Percentiles rank a stretch among this genome's conserved stretches.
phyloP scores from a whole-genome alignment of 441 rosid species.

The Aleurites moluccanus region DNA sequence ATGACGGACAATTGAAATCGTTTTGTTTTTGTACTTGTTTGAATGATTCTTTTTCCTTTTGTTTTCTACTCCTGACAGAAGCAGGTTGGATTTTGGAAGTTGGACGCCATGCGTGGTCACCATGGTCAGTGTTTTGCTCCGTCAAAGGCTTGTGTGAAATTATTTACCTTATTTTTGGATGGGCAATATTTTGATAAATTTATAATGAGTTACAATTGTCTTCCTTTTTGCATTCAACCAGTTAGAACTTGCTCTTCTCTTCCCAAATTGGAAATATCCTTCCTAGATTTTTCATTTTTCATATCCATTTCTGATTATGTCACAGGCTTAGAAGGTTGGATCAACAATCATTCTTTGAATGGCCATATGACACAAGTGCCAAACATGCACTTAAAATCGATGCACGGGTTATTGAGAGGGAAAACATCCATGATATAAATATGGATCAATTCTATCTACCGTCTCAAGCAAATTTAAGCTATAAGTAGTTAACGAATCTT shows the following conservation, averaged over 20 bases:
- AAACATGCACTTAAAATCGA: not conserved
- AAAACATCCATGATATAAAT: not conserved
- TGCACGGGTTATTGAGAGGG: not conserved
- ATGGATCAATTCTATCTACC: not conserved
- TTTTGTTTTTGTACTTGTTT: constrained; percentile 1
- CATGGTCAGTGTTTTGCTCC: constrained; percentile 39
- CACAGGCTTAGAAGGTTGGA: not conserved
- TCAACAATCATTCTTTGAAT: not conserved
- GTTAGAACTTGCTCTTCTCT: not conserved
- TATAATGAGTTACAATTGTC: not conserved
- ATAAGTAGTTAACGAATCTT: not conserved
- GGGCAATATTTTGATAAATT: not conserved
- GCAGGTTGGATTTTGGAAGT: constrained; percentile 52
- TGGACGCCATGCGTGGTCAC: constrained; percentile 37
- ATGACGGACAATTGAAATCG: not conserved
- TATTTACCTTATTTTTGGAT: not conserved
- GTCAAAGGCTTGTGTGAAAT: not conserved
- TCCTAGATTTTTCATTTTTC: not conserved
- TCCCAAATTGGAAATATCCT: not conserved
- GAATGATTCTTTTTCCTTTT: constrained; percentile 12
- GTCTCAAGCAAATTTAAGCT: not conserved
- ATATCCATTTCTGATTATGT: not conserved
- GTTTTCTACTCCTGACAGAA: constrained; percentile 35
- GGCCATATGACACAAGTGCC: not conserved
- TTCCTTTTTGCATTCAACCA: not conserved